Evolutionary conservation across 2,329 filamentous ascomycete genomes (phyloP).

Genomic region (Nemania abortiva): DNA sequence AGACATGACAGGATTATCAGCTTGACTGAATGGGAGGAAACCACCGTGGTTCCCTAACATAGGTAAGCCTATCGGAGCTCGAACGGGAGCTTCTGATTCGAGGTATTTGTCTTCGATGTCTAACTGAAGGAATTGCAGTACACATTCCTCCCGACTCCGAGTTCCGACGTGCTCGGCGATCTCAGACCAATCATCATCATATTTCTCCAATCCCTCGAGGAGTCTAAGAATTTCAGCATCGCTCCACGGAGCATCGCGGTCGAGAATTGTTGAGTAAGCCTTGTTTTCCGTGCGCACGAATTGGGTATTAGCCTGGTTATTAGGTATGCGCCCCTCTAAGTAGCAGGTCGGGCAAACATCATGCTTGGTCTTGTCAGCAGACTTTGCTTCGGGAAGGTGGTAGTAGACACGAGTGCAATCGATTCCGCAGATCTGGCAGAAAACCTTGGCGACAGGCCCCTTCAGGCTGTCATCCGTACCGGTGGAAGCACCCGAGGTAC

Average conservation of each 20-base stretch:
- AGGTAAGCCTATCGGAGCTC: conserved; percentile 68
- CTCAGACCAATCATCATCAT: conserved; percentile 95
- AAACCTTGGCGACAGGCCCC: conserved; percentile 74
- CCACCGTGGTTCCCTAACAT: conserved; percentile 80
- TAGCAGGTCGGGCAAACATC: conserved; percentile 94
- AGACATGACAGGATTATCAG: conserved; percentile 96
- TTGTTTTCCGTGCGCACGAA: conserved; percentile 92
- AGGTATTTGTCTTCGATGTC: conserved; percentile 98
- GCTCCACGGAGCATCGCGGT: conserved; percentile 89
- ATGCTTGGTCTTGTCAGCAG: conserved; percentile 75
- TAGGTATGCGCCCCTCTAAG: conserved; percentile 84
- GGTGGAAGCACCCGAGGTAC: conserved; percentile 61
- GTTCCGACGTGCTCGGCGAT: conserved; percentile 94
- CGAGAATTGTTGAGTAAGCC: conserved; percentile 80
- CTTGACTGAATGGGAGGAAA: conserved; percentile 88
- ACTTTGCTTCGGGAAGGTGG: conserved; percentile 69
- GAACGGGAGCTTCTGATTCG: conserved; percentile 75
- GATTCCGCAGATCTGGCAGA: conserved; percentile 91
- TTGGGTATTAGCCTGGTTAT: conserved; percentile 80
- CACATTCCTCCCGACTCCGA: conserved; percentile 93
- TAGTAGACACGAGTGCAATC: conserved; percentile 81
- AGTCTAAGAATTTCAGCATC: conserved; percentile 90
- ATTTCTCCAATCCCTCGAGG: conserved; percentile 90
- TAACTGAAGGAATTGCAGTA: conserved; percentile 93
- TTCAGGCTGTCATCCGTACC: conserved; percentile 71